A percentile compares a stretch with the other conserved stretches of the same genome.
These are phyloP conservation scores for Mortierella sp. DNA, from an alignment of 371 early-diverging fungal genomes.

Conservation along the genomic window DNA sequence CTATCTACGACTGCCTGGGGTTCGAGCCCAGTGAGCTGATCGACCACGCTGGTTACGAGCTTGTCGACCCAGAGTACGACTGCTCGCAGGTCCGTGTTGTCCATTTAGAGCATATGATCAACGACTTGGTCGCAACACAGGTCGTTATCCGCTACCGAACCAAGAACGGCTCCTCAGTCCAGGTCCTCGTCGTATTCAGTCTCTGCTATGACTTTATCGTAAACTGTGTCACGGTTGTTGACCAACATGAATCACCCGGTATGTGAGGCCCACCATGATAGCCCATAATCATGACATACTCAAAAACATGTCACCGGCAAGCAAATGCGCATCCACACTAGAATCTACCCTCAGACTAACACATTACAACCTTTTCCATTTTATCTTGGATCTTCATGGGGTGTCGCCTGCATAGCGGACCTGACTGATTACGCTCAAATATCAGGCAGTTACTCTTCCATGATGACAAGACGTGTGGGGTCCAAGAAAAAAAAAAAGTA, in stretches of 20 bases:
- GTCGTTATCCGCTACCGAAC: conserved; percentile 2
- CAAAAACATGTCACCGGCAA: too few species aligned
- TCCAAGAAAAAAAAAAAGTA: too few species aligned
- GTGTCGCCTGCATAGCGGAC: too few species aligned
- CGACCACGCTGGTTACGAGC: neutral
- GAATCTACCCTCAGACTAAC: too few species aligned
- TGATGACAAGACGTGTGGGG: too few species aligned
- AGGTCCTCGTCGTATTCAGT: conserved; percentile 1
- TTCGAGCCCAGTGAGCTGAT: conserved; percentile 6
- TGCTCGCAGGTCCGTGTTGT: neutral
- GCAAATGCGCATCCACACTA: too few species aligned
- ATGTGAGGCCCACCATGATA: too few species aligned
- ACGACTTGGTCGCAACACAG: conserved; percentile 16
- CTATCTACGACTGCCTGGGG: neutral
- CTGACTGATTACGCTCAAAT: too few species aligned
- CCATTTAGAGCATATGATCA: conserved; percentile 2
- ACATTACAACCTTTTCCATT: too few species aligned
- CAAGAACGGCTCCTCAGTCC: conserved; percentile 1
- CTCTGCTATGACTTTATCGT: conserved; percentile 18
- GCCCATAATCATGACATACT: too few species aligned
- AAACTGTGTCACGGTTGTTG: neutral
- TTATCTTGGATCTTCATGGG: too few species aligned
- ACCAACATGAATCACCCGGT: neutral
- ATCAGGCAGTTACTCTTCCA: too few species aligned
- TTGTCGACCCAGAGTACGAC: conserved; percentile 1